Base-by-base conservation (phyloP, 1,284 basidiomycete species). In the Sporisorium sorghi region DNA sequence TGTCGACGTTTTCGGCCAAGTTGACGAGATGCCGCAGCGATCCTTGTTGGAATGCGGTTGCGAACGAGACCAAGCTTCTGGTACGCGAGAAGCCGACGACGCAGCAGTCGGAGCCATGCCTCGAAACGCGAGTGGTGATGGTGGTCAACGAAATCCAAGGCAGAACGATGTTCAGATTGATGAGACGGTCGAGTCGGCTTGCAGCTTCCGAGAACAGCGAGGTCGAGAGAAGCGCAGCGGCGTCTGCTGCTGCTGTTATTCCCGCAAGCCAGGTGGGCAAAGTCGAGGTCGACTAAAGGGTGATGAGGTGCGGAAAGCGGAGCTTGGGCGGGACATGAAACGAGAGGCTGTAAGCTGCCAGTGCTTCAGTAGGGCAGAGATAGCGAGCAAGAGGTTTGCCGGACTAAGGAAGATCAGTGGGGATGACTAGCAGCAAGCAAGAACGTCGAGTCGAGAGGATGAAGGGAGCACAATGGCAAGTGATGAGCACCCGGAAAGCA, bases 61-160 rank as follows among this genome's bases (percentile, higher is more conserved):
- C 28, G 44, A 42, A n/a, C n/a, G n/a, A 24, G 37, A 48, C 39
- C 48, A 50, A n/a, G 39, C 56, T 51, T 46, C 32, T 24, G 32
- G 15, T 44, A 40, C 47, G 17, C 48, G 40, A 44, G 32, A 51
- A 14, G 39, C 40, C 39, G 47, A 44, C 9, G 46, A 19, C 43
- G 47, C 33, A 15, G 28, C 46, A 55, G 39, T 44, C 9, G 59
- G 47, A 54, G 59, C 46, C 59, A 61, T 61, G 17, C 52, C 52
- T 42, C 51, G 23, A 17, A 8, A 15, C 35, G 15, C 23, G 17
- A 19, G 19, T 23, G 28, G 9, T 11, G 21, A 54, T 43, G 52
- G 21, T 32, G 23, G 23, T 14, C 24, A 10, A 52, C n/a, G 7
- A n/a, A 40, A 11, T 5, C 6, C n/a, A 39, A 23, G 49, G 5